Base-by-base conservation (phyloP, 2,329 filamentous ascomycete genomes). In the Sclerotiophoma versabilis region DNA sequence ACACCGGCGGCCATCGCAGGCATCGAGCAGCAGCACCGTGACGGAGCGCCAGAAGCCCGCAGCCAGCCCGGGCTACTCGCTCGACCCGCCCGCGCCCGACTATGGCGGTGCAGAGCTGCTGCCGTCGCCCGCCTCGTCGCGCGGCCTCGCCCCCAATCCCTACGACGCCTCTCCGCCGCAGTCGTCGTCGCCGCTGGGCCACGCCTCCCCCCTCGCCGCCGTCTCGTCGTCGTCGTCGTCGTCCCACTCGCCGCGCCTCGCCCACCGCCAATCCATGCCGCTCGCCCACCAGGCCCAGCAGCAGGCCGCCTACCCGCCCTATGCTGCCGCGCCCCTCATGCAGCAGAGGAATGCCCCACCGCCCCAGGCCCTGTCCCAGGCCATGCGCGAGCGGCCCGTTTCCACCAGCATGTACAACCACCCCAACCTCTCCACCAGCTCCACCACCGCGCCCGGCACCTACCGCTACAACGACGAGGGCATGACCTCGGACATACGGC, bases 341-440 rank as follows among this genome's bases (percentile, higher is more conserved):
- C 71, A 68, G 56, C 59, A 68, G 51, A 66, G 70, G 20, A 72
- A 63, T 43, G 49, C 41, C 11, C 63, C 62, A 57, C 65, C 30
- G 34, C 46, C 41, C 29, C 41, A 36, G 20, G 38, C 68, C 57
- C 59, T 61, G 60, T 27, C 68, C 56, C 65, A 72, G 60, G 55
- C 65, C 55, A 60, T 71, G 49, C 63, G 65, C 51, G 62, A 74
- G 55, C 74, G 78, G 29, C 79, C 78, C 43, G 61, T 77, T 37
- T 81, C 78, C 26, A 75, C 77, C 30, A 75, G 72, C 59, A 75
- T 82, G 70, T 81, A 82, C 70, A 77, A 71, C 61, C 80, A 81
- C 58, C 70, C 75, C 36, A 81, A 81, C 60, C 66, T 75, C 30
- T 81, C 79, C 30, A 74, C 77, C 22, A 77, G 76, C 66, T 81